These are phyloP conservation scores for Pleurotus cornucopiae DNA, from an alignment of 768 basidiomycete species.

Conservation along the genomic window DNA sequence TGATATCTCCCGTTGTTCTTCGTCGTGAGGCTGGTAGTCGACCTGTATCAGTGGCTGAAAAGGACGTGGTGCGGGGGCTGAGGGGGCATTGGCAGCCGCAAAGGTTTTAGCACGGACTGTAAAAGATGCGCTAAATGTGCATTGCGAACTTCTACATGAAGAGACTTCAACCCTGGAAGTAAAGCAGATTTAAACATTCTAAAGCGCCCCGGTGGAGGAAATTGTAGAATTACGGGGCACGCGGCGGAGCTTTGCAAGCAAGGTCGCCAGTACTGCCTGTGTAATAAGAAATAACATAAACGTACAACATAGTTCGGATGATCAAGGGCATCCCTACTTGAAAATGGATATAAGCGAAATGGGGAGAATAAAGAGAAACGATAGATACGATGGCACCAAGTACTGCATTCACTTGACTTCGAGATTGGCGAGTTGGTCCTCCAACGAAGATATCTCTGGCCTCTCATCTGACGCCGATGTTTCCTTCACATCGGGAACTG, in stretches of 20 bases:
- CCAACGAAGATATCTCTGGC: background rate
- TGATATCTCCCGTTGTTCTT: background rate
- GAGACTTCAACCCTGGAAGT: too few relatives aligned
- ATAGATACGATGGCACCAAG: background rate
- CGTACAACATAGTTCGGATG: too few relatives aligned
- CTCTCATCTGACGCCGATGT: background rate
- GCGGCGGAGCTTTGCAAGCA: too few relatives aligned
- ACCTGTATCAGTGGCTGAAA: conserved; percentile 46
- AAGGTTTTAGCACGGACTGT: conserved; percentile 28
- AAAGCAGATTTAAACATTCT: too few relatives aligned
- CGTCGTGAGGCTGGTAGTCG: background rate
- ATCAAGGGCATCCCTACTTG: too few relatives aligned
- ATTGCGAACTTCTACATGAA: too few relatives aligned
- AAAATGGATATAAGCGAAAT: background rate
- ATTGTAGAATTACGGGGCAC: too few relatives aligned
- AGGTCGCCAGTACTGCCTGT: too few relatives aligned
- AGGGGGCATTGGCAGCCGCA: conserved; percentile 67
- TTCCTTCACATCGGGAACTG: background rate
- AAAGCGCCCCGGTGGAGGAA: too few relatives aligned
- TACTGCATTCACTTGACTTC: background rate
- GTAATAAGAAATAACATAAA: too few relatives aligned
- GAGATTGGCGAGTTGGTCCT: background rate
- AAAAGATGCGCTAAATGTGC: too few relatives aligned
- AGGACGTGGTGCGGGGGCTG: conserved; percentile 54
- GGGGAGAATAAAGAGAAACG: background rate